Evolutionary conservation across 495 filamentous ascomycete species (phyloP), one percentile per base, ranked within the genome.

Genomic region (Elasticomyces elasticus): DNA sequence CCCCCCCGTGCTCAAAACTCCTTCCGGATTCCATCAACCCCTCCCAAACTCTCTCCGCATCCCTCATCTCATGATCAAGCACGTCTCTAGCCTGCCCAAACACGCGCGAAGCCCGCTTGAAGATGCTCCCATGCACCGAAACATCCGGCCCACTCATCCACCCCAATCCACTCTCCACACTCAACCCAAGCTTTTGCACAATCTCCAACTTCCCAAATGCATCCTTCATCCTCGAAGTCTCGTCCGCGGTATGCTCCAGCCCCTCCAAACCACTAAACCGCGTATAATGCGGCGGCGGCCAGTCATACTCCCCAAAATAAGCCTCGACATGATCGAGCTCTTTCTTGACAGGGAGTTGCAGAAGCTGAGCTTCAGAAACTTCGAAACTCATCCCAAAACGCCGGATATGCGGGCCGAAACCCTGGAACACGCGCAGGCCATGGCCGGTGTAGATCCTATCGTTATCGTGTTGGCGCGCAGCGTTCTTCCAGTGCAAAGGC

Each of bases 331-430:
- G 51, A 49, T 76, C 66, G 20, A 72, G 72, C 25, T 66, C 60
- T 13, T 58, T 58, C 54, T 77, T 77, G 11, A 63, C 33, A 1
- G 69, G 67, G 20, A 74, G 72, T 5, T 58, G 61, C 27, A 47
- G 61, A 38, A 67, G 68, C 33, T 52, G 65, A 41, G 63, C 51
- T 51, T 76, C 71, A 31, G 73, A 69, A 2, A 81, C 68, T 41
- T 81, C 79, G 49, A 81, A 76, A 15, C 72, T 72, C 62, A 83
- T 71, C 1, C 72, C 79, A 56, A 79, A 76, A 42, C 67, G 71
- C 6, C 54, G 62, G 27, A 82, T 78, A 22, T 72, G 63, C 0
- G 63, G 60, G 12, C 75, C 78, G 56, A 77, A 79, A 25, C 71
- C 72, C 37, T 67, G 51, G 54, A 78, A 77, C 2, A 76, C 71